Evolutionary conservation across 2,329 filamentous ascomycete species (phyloP), one percentile per base, ranked within the genome.

Genomic region (Cadophora sp.): DNA sequence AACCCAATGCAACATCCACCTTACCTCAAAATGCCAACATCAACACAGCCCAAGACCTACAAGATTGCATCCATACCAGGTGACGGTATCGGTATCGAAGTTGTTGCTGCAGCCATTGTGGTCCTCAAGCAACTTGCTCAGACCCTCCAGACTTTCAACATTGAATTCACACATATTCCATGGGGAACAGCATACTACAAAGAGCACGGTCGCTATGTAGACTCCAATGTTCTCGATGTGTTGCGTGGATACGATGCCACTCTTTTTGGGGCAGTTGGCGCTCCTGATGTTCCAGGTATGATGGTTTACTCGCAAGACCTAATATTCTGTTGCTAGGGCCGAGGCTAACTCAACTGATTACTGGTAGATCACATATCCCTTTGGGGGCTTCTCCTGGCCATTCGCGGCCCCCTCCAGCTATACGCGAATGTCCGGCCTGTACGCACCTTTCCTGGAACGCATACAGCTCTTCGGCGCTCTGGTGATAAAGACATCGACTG

Each of bases 341-440:
- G 3, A 26, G 8, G n/a, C 14, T 8, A 6, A 14, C 43, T 11
- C 29, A 64, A 83, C 88, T 62, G 87, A 90, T 0, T 88, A n/a
- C n/a, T n/a, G n/a, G n/a, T 88, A 0, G 89, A 91, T 72, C 87
- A 90, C 72, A 87, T 91, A 71, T 89, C 87, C 0, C 85, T 91
- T 24, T 91, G 89, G 89, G 81, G 83, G 29, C 81, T 91, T 11
- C 85, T 88, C 37, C 81, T 91, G 1, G 86, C 88, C 0, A 88
- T 91, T 71, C 86, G 89, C 72, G 87, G 90, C 71, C 81, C 85
- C 16, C 80, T 91, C 61, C 88, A 90, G 71, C 88, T 90, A 73
- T 91, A 89, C 72, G 87, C 88, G 67, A 91, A 91, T 73, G 85
- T 91, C 1, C 83, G 89, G 5, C 89, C 88, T 0, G 89, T 86